These are phyloP conservation scores for Pistacia vera DNA, from an alignment of 345 rosid species.

Conservation along the genomic window DNA sequence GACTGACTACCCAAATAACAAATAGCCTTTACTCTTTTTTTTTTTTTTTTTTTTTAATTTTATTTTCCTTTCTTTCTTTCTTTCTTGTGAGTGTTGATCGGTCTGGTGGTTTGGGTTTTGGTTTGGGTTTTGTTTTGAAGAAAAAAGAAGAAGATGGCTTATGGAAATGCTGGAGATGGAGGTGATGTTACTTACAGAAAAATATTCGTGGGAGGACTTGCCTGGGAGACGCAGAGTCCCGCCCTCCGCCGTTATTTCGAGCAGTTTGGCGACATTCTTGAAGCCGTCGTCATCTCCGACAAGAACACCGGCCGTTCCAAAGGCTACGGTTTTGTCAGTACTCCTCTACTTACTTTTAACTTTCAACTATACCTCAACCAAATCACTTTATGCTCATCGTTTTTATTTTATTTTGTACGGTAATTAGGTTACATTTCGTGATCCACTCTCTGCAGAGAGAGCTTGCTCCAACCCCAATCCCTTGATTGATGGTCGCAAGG, in stretches of 20 bases:
- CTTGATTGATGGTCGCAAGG: constrained; percentile 43
- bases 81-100: too few species aligned
- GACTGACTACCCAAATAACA: too few species aligned
- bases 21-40: too few species aligned
- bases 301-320: constrained; percentile 47
- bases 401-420: not conserved
- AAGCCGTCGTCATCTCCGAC: constrained; percentile 47
- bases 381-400: not conserved
- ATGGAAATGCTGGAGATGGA: constrained; percentile 13
- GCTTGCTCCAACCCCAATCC: constrained; percentile 48
- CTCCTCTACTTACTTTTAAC: not conserved
- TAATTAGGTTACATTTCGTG: constrained; percentile 29
- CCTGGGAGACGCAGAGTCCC: constrained; percentile 46
- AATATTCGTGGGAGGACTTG: constrained; percentile 46
- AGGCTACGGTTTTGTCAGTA: constrained; percentile 47
- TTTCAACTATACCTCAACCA: not conserved
- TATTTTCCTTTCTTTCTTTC: too few species aligned
- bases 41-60: too few species aligned
- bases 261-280: constrained; percentile 44
- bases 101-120: too few species aligned
- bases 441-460: constrained; percentile 37
- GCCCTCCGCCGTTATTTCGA: constrained; percentile 38
- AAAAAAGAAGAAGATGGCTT: not conserved
- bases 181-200: constrained; percentile 39
- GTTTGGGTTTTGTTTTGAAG: too few species aligned